Percentiles rank a stretch among this genome's conserved stretches.
Evolutionary conservation across 345 rosid genomes (phyloP).

Genomic region (Diplotaxis tenuifolia): DNA sequence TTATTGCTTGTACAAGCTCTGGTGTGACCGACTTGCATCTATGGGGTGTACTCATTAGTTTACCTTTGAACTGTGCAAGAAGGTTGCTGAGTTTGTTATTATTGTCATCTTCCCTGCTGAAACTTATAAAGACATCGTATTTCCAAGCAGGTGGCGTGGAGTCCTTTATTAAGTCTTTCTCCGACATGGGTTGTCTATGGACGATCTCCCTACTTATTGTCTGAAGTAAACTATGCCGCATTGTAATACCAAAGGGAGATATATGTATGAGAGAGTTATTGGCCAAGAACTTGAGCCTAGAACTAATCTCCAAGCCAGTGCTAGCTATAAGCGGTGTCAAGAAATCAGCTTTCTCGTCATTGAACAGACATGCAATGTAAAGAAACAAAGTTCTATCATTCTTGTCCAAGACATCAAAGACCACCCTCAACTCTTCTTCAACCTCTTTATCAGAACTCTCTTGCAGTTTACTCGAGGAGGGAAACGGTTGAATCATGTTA

Average conservation of each 20-base stretch:
- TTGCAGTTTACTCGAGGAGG: neutral
- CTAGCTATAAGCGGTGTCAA: neutral
- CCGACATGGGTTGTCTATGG: neutral
- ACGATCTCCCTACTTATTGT: neutral
- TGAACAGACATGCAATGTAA: conserved; percentile 9
- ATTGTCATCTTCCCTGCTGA: neutral
- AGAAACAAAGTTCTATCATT: neutral
- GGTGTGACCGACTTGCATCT: neutral
- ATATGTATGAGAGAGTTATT: neutral
- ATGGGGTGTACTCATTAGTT: neutral
- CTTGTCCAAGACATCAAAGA: neutral
- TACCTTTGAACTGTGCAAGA: neutral
- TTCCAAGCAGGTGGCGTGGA: neutral
- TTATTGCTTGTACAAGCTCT: neutral
- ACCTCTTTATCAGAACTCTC: neutral
- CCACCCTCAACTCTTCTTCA: neutral
- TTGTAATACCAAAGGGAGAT: neutral
- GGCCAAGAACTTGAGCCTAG: neutral
- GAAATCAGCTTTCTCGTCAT: neutral
- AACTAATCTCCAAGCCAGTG: neutral
- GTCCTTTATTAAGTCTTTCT: neutral
- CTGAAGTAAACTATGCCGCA: neutral
- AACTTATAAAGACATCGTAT: neutral
- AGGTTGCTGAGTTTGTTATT: neutral
- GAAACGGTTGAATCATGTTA: neutral